Conservation (phyloP, 2,329 filamentous ascomycete species). For the Pestalotiopsis sp. region DNA sequence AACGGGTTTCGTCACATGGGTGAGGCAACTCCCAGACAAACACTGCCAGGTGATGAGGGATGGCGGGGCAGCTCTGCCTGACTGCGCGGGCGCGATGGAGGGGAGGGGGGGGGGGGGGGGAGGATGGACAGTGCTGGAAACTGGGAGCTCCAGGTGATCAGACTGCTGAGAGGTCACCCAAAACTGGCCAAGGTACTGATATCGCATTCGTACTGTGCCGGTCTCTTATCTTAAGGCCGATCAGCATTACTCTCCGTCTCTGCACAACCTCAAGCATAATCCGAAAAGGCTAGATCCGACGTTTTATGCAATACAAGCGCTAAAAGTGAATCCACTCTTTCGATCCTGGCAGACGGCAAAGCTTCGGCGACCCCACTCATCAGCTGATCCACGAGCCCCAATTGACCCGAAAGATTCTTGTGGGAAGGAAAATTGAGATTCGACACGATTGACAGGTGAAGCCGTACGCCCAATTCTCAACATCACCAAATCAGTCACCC, state of each 20-base stretch:
- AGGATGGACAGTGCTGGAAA: neutral
- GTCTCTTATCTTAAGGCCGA: constrained; percentile 11
- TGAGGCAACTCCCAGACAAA: constrained; percentile 10
- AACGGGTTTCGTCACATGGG: constrained; percentile 12
- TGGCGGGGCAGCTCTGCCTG: constrained; percentile 8
- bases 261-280: neutral
- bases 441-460: constrained; percentile 7
- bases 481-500: constrained; percentile 11
- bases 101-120: neutral
- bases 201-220: neutral
- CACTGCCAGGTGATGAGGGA: constrained; percentile 7
- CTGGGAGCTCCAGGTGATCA: neutral
- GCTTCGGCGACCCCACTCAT: constrained; percentile 6
- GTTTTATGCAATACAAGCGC: neutral
- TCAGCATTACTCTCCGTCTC: neutral
- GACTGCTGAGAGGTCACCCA: neutral
- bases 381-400: constrained; percentile 15
- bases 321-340: neutral
- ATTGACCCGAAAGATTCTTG: constrained; percentile 2
- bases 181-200: neutral
- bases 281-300: neutral
- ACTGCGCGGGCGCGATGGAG: neutral
- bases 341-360: constrained; percentile 10
- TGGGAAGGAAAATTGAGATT: constrained; percentile 11
- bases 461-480: constrained; percentile 9